phyloP scores from a whole-genome alignment of 345 rosid genomes.

The Melaleuca alternifolia region DNA sequence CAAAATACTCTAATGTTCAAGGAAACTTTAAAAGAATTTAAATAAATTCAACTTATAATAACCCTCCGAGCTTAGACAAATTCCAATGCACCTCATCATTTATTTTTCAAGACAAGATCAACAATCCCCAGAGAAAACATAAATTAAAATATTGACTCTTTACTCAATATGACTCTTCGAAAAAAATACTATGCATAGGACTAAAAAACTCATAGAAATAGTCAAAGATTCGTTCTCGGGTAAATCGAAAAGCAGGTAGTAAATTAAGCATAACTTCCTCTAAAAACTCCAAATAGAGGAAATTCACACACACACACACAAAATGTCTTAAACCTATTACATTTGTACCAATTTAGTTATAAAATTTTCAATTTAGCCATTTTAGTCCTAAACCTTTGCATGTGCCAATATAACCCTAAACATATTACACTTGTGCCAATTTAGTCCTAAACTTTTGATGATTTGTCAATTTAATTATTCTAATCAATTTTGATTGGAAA shows the following conservation, averaged over 20 bases:
- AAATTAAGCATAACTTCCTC: background rate
- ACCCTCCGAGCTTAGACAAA: background rate
- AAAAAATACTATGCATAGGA: background rate
- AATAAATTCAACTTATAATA: background rate
- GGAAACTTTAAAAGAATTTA: background rate
- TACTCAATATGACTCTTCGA: background rate
- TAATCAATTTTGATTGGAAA: no score
- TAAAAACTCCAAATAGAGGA: background rate
- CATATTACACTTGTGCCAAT: no score
- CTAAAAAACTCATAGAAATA: background rate
- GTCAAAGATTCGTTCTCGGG: background rate
- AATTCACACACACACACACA: no score
- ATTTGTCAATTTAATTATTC: no score
- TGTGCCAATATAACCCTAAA: no score
- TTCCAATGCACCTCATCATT: background rate
- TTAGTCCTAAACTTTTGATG: no score
- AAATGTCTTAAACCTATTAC: no score
- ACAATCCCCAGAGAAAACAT: background rate
- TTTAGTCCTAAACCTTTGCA: no score
- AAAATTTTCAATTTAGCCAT: no score
- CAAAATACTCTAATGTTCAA: background rate
- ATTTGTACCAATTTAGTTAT: no score
- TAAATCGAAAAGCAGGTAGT: background rate
- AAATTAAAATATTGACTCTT: background rate
- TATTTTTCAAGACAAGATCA: background rate